Base-by-base conservation (phyloP, 495 filamentous ascomycete genomes). In the Aspergillus campestris region DNA sequence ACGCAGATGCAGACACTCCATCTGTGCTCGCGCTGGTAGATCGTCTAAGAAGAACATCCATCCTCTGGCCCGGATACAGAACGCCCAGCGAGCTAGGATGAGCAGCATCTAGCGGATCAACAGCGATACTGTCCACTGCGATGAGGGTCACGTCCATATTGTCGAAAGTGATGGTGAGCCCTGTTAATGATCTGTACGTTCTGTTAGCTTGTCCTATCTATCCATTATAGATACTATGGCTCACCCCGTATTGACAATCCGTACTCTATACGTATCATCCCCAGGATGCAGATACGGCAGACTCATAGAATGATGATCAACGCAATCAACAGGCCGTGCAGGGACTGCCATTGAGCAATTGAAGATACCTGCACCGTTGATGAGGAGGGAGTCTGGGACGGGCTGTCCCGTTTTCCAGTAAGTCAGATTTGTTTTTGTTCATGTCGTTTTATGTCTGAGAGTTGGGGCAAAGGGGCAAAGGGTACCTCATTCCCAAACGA, bases 331-430 rank as follows among this genome's bases (percentile, higher is more conserved):
- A 0, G 72, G 72, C 28, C 69, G 51, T 6, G 72, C 71, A 34
- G 69, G 67, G 6, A 71, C 66, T 3, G 73, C 71, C 60, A 66
- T 67, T 0, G 60, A 67, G 53, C 75, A 79, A 29, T 72, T 52
- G 42, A 73, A 79, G 10, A 55, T 41, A 8, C 75, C 75, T 7
- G 47, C 44, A 31, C 75, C 75, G 50, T 79, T 76, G 14, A 79
- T 50, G 6, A 79, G 48, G 2, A 79, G 39, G 0, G 70, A 74
- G 44, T 79, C 75, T 2, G 75, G 75, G 33, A 72, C 72, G 6
- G 74, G 74, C 67, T 61, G 39, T 27, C n/a, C n/a, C n/a, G n/a
- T n/a, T n/a, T n/a, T n/a, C n/a, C n/a, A n/a, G n/a, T n/a, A n/a
- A n/a, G n/a, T n/a, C n/a, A n/a, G n/a, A n/a, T n/a, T n/a, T n/a